Conservation (phyloP, 148 eudicot genomes). For the Diospyros lotus region DNA sequence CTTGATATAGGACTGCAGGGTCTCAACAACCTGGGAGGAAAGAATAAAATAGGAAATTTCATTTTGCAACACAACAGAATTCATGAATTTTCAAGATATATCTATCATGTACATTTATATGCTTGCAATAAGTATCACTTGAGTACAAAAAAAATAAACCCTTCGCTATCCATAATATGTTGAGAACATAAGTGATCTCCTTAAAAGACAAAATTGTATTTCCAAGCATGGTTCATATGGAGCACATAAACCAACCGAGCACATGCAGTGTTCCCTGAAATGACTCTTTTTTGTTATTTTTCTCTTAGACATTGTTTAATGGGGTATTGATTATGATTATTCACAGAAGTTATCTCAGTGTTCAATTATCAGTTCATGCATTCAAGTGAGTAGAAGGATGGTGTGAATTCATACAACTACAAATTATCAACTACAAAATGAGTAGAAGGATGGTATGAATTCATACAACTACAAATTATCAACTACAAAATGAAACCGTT, state of each 20-base stretch:
- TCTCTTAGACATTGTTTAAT: too few species aligned
- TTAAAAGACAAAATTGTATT: neutral
- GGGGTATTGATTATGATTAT: too few species aligned
- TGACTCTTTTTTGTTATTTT: too few species aligned
- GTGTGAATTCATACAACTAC: neutral
- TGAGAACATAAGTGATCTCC: neutral
- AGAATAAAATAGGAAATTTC: neutral
- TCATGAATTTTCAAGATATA: neutral
- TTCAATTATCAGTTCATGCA: neutral
- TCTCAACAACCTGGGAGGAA: slow-evolving; percentile 44
- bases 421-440: too few species aligned
- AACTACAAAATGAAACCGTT: too few species aligned
- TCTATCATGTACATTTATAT: neutral
- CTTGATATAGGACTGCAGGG: slow-evolving; percentile 37
- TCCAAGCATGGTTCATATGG: too few species aligned
- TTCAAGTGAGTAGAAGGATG: neutral
- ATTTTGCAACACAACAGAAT: neutral
- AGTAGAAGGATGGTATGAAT: too few species aligned
- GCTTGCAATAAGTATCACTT: neutral
- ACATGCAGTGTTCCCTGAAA: neutral
- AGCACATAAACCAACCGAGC: neutral
- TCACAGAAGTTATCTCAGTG: too few species aligned
- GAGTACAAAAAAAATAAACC: neutral
- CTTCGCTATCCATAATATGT: neutral
- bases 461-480: too few species aligned